phyloP scores from a whole-genome alignment of 331 rosid species.

The Arachis monticola region DNA sequence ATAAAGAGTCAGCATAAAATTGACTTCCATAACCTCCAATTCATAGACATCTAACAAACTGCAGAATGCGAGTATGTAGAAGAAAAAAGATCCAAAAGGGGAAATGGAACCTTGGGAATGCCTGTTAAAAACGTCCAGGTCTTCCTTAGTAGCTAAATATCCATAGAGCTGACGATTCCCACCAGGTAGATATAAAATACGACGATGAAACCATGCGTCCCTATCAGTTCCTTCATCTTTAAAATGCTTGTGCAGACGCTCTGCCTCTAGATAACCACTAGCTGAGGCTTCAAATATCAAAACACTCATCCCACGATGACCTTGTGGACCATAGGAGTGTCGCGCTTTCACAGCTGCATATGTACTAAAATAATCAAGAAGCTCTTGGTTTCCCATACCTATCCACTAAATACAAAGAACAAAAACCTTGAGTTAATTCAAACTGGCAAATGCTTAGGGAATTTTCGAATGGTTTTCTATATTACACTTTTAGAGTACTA shows the following conservation, averaged over 20 bases:
- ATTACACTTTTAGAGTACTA: neutral
- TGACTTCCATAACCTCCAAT: constrained; percentile 11
- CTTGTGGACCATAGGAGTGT: constrained; percentile 54
- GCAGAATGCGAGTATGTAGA: neutral
- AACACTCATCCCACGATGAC: constrained; percentile 59
- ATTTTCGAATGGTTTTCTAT: constrained; percentile 21
- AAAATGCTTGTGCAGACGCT: constrained; percentile 62
- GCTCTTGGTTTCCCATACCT: constrained; percentile 97
- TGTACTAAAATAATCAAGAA: constrained; percentile 67
- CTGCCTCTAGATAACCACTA: constrained; percentile 84
- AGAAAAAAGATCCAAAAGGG: constrained; percentile 39
- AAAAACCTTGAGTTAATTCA: constrained; percentile 20
- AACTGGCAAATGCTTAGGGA: neutral
- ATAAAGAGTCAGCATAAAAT: constrained; percentile 16
- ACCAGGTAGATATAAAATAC: constrained; percentile 53
- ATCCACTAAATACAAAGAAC: constrained; percentile 63
- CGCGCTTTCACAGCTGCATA: constrained; percentile 68
- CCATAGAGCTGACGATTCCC: constrained; percentile 86
- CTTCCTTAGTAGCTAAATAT: constrained; percentile 76
- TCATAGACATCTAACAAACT: constrained; percentile 11
- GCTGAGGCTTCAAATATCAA: constrained; percentile 90
- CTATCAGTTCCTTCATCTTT: constrained; percentile 68
- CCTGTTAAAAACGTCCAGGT: constrained; percentile 69
- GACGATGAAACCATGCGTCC: constrained; percentile 68
- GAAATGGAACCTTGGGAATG: constrained; percentile 77